phyloP scores from a whole-genome alignment of 164 flowering plant genomes.

The Nymphaea thermarum region DNA sequence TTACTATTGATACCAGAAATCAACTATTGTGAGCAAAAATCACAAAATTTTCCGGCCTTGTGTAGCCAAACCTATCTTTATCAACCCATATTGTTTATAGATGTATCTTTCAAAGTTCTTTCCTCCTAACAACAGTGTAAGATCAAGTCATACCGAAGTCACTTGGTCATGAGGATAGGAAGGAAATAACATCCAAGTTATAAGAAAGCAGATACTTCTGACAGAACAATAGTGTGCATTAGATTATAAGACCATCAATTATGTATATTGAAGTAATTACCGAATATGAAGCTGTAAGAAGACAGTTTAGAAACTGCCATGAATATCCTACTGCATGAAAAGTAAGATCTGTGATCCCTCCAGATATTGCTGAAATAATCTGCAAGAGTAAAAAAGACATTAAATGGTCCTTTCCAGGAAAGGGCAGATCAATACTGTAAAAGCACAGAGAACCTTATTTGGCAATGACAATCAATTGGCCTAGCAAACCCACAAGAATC shows the following conservation, averaged over 20 bases:
- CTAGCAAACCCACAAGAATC: no score
- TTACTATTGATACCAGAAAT: neutral
- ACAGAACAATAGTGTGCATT: neutral
- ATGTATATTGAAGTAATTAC: slow-evolving; percentile 30
- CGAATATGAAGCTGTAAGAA: slow-evolving; percentile 95
- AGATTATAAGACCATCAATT: neutral
- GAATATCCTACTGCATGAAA: slow-evolving; percentile 88
- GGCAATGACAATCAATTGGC: no score
- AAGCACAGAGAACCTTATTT: neutral
- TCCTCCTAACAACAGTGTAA: neutral
- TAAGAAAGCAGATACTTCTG: neutral
- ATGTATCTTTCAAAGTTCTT: neutral
- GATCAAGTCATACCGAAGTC: neutral
- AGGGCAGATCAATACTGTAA: neutral
- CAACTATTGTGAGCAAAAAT: neutral
- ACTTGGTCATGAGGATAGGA: neutral
- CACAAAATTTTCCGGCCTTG: neutral
- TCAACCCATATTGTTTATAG: neutral
- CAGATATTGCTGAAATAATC: slow-evolving; percentile 94
- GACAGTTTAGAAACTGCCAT: slow-evolving; percentile 88
- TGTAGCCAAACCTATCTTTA: neutral
- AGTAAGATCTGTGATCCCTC: slow-evolving; percentile 88
- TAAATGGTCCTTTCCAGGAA: neutral
- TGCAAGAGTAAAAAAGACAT: slow-evolving; percentile 19
- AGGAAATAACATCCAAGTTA: neutral